Evolutionary conservation across 345 rosid species (phyloP).

Genomic region (Geranium rotundifolium): DNA sequence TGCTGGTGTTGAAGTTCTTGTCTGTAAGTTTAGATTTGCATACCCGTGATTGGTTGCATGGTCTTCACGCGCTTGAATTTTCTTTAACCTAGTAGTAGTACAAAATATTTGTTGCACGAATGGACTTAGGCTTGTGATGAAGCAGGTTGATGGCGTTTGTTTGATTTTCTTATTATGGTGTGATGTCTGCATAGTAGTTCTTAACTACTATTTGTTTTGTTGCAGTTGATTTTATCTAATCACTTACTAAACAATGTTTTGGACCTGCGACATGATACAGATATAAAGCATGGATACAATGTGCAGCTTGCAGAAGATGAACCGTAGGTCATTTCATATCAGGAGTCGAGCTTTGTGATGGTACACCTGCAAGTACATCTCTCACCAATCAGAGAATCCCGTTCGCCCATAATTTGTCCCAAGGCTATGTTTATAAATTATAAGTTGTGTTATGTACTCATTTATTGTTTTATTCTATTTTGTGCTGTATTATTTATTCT

Average conservation of each 20-base stretch:
- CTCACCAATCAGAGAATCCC: not conserved
- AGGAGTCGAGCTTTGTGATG: not conserved
- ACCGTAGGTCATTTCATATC: conserved; percentile 7
- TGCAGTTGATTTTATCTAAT: conserved; percentile 8
- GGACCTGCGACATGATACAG: conserved; percentile 27
- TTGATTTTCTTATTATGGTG: too few relatives aligned
- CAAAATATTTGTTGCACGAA: not conserved
- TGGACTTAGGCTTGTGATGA: not conserved
- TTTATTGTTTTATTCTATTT: not conserved
- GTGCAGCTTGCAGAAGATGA: conserved; percentile 53
- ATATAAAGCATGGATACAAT: conserved; percentile 43
- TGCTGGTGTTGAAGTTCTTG: too few relatives aligned
- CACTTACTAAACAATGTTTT: conserved; percentile 5
- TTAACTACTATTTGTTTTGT: not conserved
- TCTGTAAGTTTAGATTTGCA: too few relatives aligned
- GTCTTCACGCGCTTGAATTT: not conserved
- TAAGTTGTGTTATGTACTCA: not conserved
- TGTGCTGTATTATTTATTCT: not conserved
- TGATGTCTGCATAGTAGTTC: not conserved
- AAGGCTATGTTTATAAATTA: not conserved
- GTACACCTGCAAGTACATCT: not conserved
- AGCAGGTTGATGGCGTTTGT: not conserved
- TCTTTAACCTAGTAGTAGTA: not conserved
- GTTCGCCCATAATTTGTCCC: not conserved
- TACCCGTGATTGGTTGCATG: too few relatives aligned